Evolutionary conservation across 2,329 filamentous ascomycete genomes (phyloP), one percentile per base, ranked within the genome.

Genomic region (Hawksworthiomyces lignivorus): DNA sequence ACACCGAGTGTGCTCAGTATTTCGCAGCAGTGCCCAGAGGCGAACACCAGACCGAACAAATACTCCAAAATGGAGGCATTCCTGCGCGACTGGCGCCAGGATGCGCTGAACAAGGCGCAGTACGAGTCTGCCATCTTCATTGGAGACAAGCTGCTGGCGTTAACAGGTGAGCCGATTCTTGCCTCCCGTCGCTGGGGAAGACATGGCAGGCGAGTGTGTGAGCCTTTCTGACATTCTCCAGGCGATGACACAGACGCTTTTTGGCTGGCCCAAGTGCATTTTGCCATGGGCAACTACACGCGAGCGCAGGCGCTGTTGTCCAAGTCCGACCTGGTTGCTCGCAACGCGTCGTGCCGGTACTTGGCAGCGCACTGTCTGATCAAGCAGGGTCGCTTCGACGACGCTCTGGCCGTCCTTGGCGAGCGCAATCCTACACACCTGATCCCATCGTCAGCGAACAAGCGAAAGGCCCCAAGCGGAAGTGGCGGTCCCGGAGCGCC

Each of bases 261-360:
- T 59, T 96, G 88, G 84, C 82, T 98, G 32, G 92, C 92, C n/a
- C 90, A 97, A 64, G 87, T 95, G 28, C 90, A 98, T 64, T 98
- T 97, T 65, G 84, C 83, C 39, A 92, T 87, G 36, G 89, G 87
- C 54, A 95, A 97, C 68, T 96, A 94, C 62, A 92, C 84, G 8
- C 84, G 92, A 54, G 89, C 92, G 3, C 82, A 95, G 54, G 77
- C 86, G 19, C 85, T 96, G 50, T 79, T 98, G 48, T 79, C 82
- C 22, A 83, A 87, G 55, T 83, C 89, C 60, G 85, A 94, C 60
- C 77, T 97, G 48, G 77, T 92, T 53, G 66, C 77, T 33, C 80
- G 85, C 53, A 96, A 85, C 54, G 77, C 88, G 1, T 86, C 88
- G 39, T 96, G 90, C 60, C 82, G 84, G 56, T 98, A 98, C 59